Base-by-base conservation (phyloP, 345 rosid species). In the Litchi chinensis region DNA sequence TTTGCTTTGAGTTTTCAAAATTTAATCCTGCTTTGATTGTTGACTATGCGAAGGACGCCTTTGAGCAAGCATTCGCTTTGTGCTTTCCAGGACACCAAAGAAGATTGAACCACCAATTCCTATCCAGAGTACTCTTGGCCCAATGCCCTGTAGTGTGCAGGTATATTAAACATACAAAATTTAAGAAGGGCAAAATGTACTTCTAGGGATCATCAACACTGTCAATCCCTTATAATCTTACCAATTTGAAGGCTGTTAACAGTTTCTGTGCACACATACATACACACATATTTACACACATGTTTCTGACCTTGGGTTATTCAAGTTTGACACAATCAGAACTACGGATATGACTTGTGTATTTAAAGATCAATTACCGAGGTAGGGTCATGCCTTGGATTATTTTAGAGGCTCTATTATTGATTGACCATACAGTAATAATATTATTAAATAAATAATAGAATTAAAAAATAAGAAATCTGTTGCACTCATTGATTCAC, bases 101-200 rank as follows among this genome's bases (percentile, higher is more conserved):
- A 93, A 93, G 75, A 93, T 92, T 7, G 98, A 93, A 66, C 97
- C 98, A 0, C 97, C 98, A 44, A 95, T 91, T 65, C 98, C 98
- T 59, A 93, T 92, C 98, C 98, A 95, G 83, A 93, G 62, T 69
- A 93, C 94, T 83, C 98, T 92, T 26, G 95, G 98, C 39, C 86
- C 94, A 12, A 95, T 89, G 78, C 98, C 98, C 98, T 95, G 89
- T 85, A 85, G 28, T 24, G 39, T 69, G 24, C 22, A 37, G 37
- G 39, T 10, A 43, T 1, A 50, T 3, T 43, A 41, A 32, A 7
- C 18, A 68, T n/a, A 28, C 5, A 3, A 19, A 21, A 50, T 32
- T 60, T 48, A 5, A 63, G 15, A 12, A 7, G 5, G 21, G 28
- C 26, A 79, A 44, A 65, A 56, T 56, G 66, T 1, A 3, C 26